Base-by-base conservation (phyloP, 1,284 basidiomycete genomes). In the Tetrapyrgos nigripes region DNA sequence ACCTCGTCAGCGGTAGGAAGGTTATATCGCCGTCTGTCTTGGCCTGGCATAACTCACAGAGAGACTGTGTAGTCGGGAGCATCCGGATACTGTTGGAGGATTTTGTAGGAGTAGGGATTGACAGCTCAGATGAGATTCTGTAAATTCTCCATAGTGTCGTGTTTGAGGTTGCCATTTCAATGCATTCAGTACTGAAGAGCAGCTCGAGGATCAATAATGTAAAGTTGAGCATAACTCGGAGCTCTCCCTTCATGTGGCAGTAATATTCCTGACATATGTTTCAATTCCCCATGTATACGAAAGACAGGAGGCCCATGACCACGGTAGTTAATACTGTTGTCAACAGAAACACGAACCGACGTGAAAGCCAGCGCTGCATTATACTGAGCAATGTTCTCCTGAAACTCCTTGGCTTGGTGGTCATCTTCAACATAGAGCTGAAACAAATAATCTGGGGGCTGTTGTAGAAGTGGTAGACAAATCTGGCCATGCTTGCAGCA, bases 341-440 rank as follows among this genome's bases (percentile, higher is more conserved):
- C 74, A 50, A 50, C 19, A 10, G 74, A 46, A 1, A 68, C 68
- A n/a, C 71, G 74, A 0, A 80, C 27, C 1, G 79, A 82, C 0
- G 75, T 79, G 47, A 80, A 79, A 1, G 75, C 69, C 24, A 79
- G 50, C 1, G 76, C 67, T 57, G 63, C 64, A 56, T 79, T 79
- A 40, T 78, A 77, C 47, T 74, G 65, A 1, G 51, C 44, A 19
- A 78, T 75, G 0, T 74, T 66, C 11, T 58, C 57, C 17, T 45
- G 61, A 44, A 75, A 76, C 0, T 60, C 14, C 1, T 43, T 45
- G 11, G 53, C 17, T 26, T 65, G 57, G 1, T 62, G 48, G 33
- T 60, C 27, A 4, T 19, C n/a, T 11, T 53, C 49, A 56, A 55
- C 46, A 54, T 70, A 65, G 0, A 77, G 55, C 4, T 60, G 1